Conservation (phyloP, 106 monocot genomes). For the Dioscorea zingiberensis region DNA sequence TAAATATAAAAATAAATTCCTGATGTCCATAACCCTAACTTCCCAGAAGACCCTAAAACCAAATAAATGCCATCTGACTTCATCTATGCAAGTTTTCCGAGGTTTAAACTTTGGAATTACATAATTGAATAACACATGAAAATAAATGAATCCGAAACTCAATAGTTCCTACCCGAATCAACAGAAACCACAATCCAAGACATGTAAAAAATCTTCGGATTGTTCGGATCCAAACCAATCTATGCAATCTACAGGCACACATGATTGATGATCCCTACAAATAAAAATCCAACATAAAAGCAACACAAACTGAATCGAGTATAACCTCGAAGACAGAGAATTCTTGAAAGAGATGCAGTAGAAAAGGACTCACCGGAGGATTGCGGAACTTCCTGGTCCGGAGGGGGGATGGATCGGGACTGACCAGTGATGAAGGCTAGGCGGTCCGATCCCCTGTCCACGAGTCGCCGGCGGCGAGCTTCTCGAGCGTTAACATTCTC, state of each 20-base stretch:
- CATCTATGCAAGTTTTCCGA: no score
- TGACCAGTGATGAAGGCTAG: constrained; percentile 68
- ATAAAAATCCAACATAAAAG: not conserved
- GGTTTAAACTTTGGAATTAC: no score
- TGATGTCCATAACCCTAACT: no score
- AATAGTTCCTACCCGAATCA: no score
- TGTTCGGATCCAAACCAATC: not conserved
- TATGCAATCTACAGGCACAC: not conserved
- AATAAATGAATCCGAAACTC: no score
- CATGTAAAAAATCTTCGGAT: no score
- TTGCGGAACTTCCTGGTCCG: not conserved
- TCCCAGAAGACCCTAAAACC: no score
- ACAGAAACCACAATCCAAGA: no score
- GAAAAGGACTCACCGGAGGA: not conserved
- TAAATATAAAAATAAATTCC: no score
- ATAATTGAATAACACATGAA: no score
- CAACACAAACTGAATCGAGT: no score
- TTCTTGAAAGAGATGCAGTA: not conserved
- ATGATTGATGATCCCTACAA: not conserved
- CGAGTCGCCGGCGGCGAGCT: constrained; percentile 49
- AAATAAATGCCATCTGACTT: no score
- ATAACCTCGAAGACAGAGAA: not conserved
- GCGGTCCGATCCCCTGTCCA: constrained; percentile 56
- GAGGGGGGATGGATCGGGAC: constrained; percentile 18
- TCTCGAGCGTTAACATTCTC: constrained; percentile 42